phyloP scores from a whole-genome alignment of 2,329 filamentous ascomycete species.

The Epichloe glyceriae region DNA sequence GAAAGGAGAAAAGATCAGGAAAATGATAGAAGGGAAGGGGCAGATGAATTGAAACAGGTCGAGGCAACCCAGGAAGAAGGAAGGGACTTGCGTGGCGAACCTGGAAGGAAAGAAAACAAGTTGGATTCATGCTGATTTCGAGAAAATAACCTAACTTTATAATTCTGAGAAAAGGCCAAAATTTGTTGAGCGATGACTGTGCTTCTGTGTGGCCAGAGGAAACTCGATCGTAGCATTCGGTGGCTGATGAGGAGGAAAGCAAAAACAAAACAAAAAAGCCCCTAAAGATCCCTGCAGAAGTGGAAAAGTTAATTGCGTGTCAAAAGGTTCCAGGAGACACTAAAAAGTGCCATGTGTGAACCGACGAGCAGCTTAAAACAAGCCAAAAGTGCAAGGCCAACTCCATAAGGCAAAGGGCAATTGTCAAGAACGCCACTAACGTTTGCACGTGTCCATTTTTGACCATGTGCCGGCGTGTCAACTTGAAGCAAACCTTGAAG shows the following conservation, averaged over 20 bases:
- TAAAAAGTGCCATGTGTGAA: neutral
- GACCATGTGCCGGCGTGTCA: neutral
- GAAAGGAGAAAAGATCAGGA: neutral
- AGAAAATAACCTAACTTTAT: neutral
- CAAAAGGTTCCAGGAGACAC: neutral
- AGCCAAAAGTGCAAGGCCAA: neutral
- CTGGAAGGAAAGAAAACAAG: neutral
- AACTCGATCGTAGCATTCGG: neutral
- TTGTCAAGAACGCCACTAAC: neutral
- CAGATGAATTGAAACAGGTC: neutral
- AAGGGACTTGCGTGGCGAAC: neutral
- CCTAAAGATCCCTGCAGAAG: no score
- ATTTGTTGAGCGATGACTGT: no score
- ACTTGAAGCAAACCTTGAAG: neutral
- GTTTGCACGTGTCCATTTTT: neutral
- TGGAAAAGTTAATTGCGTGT: neutral
- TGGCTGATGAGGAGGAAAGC: neutral
- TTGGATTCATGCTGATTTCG: neutral
- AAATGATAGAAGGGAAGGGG: neutral
- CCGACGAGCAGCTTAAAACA: neutral
- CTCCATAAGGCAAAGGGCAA: neutral
- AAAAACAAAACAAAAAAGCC: neutral
- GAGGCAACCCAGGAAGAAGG: neutral
- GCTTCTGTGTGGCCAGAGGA: no score
- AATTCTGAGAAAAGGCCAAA: neutral